These are phyloP conservation scores for Starmerella roubikii DNA, from an alignment of 805 yeast species.

Conservation along the genomic window DNA sequence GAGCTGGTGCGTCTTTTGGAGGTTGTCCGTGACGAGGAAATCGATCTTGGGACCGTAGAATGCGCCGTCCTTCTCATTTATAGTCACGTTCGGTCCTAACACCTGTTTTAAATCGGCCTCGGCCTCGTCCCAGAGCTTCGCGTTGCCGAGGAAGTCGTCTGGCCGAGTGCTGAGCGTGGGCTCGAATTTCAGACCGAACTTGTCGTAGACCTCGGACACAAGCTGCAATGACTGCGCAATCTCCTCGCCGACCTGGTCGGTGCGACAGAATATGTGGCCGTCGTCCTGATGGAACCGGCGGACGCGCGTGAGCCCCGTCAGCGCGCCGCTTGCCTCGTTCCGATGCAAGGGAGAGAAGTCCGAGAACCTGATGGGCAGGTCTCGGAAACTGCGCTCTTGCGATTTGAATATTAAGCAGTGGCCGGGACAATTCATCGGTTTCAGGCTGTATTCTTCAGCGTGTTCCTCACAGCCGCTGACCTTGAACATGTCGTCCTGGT, in stretches of 20 bases:
- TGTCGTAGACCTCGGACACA: slow-evolving; percentile 58
- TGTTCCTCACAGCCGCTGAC: slow-evolving; percentile 34
- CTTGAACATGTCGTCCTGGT: slow-evolving; percentile 85
- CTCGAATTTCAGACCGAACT: slow-evolving; percentile 51
- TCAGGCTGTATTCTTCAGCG: slow-evolving; percentile 50
- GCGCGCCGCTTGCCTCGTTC: slow-evolving; percentile 89
- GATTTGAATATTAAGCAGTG: slow-evolving; percentile 74
- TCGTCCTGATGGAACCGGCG: slow-evolving; percentile 96
- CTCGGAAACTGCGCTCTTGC: slow-evolving; percentile 69
- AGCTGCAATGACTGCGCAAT: slow-evolving; percentile 58
- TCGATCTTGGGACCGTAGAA: slow-evolving; percentile 67
- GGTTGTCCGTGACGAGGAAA: slow-evolving; percentile 64
- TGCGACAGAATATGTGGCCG: slow-evolving; percentile 86
- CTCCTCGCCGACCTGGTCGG: slow-evolving; percentile 61
- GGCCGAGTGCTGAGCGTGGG: slow-evolving; percentile 81
- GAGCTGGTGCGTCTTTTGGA: slow-evolving; percentile 74
- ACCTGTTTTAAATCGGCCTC: slow-evolving; percentile 53
- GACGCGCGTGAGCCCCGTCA: slow-evolving; percentile 83
- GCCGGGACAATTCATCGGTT: slow-evolving; percentile 65
- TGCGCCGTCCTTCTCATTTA: slow-evolving; percentile 92
- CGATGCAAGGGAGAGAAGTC: slow-evolving; percentile 90
- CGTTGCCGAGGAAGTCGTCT: slow-evolving; percentile 58
- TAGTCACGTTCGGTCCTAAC: slow-evolving; percentile 45
- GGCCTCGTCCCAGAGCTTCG: slow-evolving; percentile 70
- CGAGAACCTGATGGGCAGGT: slow-evolving; percentile 69